A percentile compares a stretch with the other conserved stretches of the same genome.
phyloP scores from a whole-genome alignment of 257 asterid species.

The Solanum pinnatisectum region DNA sequence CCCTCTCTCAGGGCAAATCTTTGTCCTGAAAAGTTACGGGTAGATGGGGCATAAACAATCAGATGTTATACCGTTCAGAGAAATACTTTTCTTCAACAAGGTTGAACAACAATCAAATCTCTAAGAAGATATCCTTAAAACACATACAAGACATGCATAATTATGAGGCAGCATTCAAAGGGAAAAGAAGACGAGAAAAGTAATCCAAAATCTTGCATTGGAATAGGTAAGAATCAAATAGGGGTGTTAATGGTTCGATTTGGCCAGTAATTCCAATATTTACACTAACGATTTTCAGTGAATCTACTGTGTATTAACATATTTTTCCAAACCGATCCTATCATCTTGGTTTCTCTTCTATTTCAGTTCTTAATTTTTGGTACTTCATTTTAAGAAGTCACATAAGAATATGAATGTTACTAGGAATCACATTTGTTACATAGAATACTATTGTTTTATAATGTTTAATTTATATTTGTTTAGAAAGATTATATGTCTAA shows the following conservation, averaged over 20 bases:
- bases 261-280: not conserved
- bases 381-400: not conserved
- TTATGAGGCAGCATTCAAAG: not conserved
- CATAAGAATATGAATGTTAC: not conserved
- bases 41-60: not conserved
- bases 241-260: not conserved
- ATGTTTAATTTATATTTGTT: not conserved
- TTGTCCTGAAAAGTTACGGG: conserved; percentile 56
- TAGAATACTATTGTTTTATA: not conserved
- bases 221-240: not conserved
- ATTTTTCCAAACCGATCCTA: not conserved
- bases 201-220: not conserved
- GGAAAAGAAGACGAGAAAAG: not conserved
- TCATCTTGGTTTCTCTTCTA: not conserved
- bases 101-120: not conserved
- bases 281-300: not conserved
- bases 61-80: not conserved
- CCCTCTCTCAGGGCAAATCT: conserved; percentile 99
- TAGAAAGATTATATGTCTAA: not conserved
- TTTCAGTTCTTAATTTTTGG: not conserved
- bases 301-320: not conserved
- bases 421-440: not conserved
- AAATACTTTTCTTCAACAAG: not conserved
- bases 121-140: not conserved
- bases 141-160: not conserved